A percentile compares a stretch with the other conserved stretches of the same genome.
Evolutionary conservation across 805 yeast species (phyloP).

Genomic region (Myxozyma neotropica): DNA sequence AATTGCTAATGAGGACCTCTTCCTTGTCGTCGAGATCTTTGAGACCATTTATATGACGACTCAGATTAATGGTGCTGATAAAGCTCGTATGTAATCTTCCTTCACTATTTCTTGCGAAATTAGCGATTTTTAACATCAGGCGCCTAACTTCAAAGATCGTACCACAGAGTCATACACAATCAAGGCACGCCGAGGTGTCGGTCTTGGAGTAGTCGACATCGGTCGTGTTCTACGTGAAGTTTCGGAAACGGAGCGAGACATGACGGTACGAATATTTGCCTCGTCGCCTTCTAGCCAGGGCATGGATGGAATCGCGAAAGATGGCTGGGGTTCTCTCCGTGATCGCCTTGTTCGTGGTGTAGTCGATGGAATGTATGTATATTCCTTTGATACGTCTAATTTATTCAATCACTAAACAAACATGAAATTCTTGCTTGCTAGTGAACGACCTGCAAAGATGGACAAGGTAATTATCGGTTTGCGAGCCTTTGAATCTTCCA

Average conservation of each 20-base stretch:
- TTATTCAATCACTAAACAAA: no score
- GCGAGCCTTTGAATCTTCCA: constrained; percentile 63
- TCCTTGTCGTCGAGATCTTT: constrained; percentile 72
- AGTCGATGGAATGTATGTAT: constrained; percentile 53
- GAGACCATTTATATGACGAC: constrained; percentile 46
- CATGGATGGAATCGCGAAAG: constrained; percentile 36
- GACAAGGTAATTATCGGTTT: constrained; percentile 68
- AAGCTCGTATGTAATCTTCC: background rate
- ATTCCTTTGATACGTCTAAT: background rate
- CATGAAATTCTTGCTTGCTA: constrained; percentile 33
- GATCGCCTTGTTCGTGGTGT: constrained; percentile 79
- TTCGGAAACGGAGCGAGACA: constrained; percentile 66
- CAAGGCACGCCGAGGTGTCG: constrained; percentile 69
- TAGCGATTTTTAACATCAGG: background rate
- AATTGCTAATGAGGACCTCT: constrained; percentile 64
- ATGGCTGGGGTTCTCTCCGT: constrained; percentile 88
- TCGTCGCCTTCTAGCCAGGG: constrained; percentile 43
- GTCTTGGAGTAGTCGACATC: constrained; percentile 86
- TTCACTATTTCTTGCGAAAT: no score
- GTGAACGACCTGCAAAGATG: constrained; percentile 80
- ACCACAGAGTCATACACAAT: constrained; percentile 11
- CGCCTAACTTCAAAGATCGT: no score
- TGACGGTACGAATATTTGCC: constrained; percentile 70
- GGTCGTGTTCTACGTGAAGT: constrained; percentile 72
- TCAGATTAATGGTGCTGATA: constrained; percentile 4